Conservation (phyloP, 1,139 yeast genomes). For the Suhomyces bribrorum region DNA sequence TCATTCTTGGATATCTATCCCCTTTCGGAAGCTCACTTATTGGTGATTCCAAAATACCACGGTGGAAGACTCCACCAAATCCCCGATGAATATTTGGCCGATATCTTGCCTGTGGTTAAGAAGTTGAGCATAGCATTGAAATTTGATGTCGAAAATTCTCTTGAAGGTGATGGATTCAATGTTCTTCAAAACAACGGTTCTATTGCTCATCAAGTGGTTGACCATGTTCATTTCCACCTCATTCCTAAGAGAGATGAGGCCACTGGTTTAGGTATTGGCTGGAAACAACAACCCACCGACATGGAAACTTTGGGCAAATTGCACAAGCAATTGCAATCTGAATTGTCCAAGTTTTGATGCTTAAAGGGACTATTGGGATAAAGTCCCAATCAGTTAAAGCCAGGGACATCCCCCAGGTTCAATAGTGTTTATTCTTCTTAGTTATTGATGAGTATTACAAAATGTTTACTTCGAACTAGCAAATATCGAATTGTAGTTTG, state of each 20-base stretch:
- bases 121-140: constrained; percentile 73
- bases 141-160: constrained; percentile 54
- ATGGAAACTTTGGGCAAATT: constrained; percentile 66
- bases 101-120: constrained; percentile 83
- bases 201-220: constrained; percentile 92
- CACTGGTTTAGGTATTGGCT: constrained; percentile 80
- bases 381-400: too few species aligned
- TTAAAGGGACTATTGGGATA: too few species aligned
- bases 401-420: too few species aligned
- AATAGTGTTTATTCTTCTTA: too few species aligned
- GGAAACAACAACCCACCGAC: constrained; percentile 86
- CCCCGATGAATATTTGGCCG: constrained; percentile 87
- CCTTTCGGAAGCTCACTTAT: constrained; percentile 81
- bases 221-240: constrained; percentile 94
- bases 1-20: constrained; percentile 95
- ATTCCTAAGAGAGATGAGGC: constrained; percentile 78
- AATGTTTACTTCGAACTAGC: too few species aligned
- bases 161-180: constrained; percentile 82
- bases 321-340: constrained; percentile 62
- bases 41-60: constrained; percentile 87
- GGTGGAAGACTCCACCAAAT: constrained; percentile 89
- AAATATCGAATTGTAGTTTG: too few species aligned
- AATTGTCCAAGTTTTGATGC: constrained; percentile 43
- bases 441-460: too few species aligned
- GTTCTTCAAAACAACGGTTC: constrained; percentile 89